These are phyloP conservation scores for Colletotrichum spaethianum DNA, from an alignment of 2,329 filamentous ascomycete genomes.

Conservation along the genomic window DNA sequence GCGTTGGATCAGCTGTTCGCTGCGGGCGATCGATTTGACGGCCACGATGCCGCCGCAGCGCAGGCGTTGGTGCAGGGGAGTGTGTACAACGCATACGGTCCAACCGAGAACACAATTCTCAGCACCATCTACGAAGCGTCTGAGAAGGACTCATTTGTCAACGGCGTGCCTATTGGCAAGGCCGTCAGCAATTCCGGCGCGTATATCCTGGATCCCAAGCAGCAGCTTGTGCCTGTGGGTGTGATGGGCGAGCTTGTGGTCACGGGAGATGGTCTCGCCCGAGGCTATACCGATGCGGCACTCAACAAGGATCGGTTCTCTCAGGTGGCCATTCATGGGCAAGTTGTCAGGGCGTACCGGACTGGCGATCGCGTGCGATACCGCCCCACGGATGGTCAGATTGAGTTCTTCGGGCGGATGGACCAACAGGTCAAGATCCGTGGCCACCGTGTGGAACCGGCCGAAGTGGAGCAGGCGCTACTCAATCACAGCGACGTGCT, in stretches of 20 bases:
- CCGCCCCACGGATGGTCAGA: constrained; percentile 41
- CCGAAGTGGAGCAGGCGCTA: constrained; percentile 47
- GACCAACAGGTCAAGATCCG: constrained; percentile 51
- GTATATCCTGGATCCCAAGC: constrained; percentile 44
- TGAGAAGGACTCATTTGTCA: constrained; percentile 21
- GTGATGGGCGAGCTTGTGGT: constrained; percentile 49
- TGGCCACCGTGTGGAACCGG: constrained; percentile 49
- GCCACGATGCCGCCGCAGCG: constrained; percentile 15
- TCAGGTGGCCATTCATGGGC: constrained; percentile 19
- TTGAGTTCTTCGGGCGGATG: constrained; percentile 49
- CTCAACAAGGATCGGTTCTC: constrained; percentile 41
- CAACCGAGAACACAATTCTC: constrained; percentile 40
- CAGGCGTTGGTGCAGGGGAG: background rate
- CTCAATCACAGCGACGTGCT: constrained; percentile 32
- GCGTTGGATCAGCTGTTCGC: constrained; percentile 53
- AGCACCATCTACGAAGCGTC: constrained; percentile 40
- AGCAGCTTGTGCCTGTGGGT: constrained; percentile 45
- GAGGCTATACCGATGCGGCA: constrained; percentile 43
- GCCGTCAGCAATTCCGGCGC: constrained; percentile 44
- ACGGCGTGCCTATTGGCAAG: constrained; percentile 43
- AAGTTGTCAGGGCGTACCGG: constrained; percentile 42
- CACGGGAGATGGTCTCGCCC: constrained; percentile 46
- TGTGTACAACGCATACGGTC: constrained; percentile 41
- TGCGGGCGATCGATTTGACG: constrained; percentile 49
- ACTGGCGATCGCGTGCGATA: constrained; percentile 48